A percentile compares a stretch with the other conserved stretches of the same genome.
phyloP scores from a whole-genome alignment of 805 yeast species.

The Myxozyma geophila region DNA sequence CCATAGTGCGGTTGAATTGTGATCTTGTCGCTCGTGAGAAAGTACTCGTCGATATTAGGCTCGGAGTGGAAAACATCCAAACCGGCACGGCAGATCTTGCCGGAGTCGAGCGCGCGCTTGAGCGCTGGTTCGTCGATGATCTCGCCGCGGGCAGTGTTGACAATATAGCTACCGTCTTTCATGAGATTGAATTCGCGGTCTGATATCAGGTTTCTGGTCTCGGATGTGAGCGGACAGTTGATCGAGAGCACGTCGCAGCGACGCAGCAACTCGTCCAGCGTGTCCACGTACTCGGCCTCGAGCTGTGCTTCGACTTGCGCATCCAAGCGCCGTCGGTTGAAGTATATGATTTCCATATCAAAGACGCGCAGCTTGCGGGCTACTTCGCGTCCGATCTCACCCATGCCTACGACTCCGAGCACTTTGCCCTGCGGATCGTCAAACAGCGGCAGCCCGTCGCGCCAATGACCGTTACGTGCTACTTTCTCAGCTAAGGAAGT shows the following conservation, averaged over 20 bases:
- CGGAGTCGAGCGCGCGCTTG: slow-evolving; percentile 52
- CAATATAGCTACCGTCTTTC: slow-evolving; percentile 59
- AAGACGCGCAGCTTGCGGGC: slow-evolving; percentile 57
- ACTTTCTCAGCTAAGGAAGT: slow-evolving; percentile 50
- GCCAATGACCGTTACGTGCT: slow-evolving; percentile 55
- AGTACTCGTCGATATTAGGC: slow-evolving; percentile 57
- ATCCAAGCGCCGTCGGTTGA: slow-evolving; percentile 55
- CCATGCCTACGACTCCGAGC: slow-evolving; percentile 66
- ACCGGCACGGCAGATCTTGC: slow-evolving; percentile 59
- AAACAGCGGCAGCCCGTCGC: slow-evolving; percentile 38
- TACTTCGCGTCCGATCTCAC: slow-evolving; percentile 64
- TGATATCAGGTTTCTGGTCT: slow-evolving; percentile 57
- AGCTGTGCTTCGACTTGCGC: slow-evolving; percentile 53
- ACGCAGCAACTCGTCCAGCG: slow-evolving; percentile 54
- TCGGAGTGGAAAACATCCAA: slow-evolving; percentile 66
- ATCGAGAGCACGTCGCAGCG: slow-evolving; percentile 56
- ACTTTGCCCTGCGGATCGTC: slow-evolving; percentile 46
- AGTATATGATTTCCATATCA: slow-evolving; percentile 57
- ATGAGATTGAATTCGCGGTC: slow-evolving; percentile 52
- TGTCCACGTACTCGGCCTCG: slow-evolving; percentile 45
- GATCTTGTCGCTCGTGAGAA: slow-evolving; percentile 52
- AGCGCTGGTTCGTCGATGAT: slow-evolving; percentile 60
- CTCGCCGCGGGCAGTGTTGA: slow-evolving; percentile 68
- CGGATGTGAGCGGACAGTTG: slow-evolving; percentile 58
- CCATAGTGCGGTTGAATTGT: slow-evolving; percentile 63